Evolutionary conservation across 495 filamentous ascomycete species (phyloP), one percentile per base, ranked within the genome.

Genomic region (Viridothelium virens): DNA sequence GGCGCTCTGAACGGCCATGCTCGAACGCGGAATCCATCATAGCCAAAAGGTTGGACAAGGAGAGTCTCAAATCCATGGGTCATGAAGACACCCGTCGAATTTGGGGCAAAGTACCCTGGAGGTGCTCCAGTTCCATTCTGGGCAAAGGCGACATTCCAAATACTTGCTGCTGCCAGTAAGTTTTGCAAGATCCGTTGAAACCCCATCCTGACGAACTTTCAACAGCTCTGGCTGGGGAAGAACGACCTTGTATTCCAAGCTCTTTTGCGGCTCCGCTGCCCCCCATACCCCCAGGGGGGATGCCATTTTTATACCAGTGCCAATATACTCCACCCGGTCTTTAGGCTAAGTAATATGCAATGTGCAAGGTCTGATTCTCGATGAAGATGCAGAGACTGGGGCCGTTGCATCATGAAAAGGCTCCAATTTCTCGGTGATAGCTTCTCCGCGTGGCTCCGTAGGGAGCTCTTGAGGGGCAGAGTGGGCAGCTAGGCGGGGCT

Each of bases 1-100:
- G 66, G 66, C 16, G 66, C 61, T 38, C 66, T 39, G 66, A 67
- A 67, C 2, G 66, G 56, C 66, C 66, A 67, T 9, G 66, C 66
- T 38, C 66, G 66, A 3, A 67, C 66, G 14, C 66, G 66, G 62
- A 67, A 67, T n/a, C 66, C 66, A 61, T 67, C 66, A 47, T 64
- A 64, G 6, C 66, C 66, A 38, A 63, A 67, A 6, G 66, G 66
- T 33, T 67, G 61, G 25, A 67, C 66, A 34, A 67, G 38, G 12
- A 67, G 61, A 3, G 66, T 64, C 37, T 67, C 66, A 47, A 67
- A 67, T 34, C 66, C 66, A 65, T 67, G 66, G 34, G 63, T 44
- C 39, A 67, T 44, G 14, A 25, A 53, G 46, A 67, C 64, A 33
- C 66, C 66, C 31, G 66, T 64, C 4, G 66, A 67, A 38, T 64